Evolutionary conservation across 2,329 filamentous ascomycete genomes (phyloP).

Genomic region (Clonostachys byssicola): DNA sequence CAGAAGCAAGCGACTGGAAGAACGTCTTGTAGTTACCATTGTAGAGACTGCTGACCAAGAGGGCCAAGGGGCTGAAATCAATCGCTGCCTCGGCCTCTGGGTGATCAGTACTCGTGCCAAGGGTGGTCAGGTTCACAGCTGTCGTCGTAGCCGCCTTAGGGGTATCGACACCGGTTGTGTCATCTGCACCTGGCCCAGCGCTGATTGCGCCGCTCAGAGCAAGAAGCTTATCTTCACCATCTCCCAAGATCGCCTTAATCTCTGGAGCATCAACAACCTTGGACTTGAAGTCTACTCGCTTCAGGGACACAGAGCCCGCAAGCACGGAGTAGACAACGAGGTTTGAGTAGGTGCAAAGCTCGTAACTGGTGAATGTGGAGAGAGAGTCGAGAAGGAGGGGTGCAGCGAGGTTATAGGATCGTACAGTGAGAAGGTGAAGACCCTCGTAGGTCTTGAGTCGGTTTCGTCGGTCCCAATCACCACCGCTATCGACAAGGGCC

Average conservation of each 20-base stretch:
- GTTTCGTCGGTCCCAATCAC: slow-evolving; percentile 98
- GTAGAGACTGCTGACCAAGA: slow-evolving; percentile 88
- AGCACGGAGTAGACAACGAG: slow-evolving; percentile 95
- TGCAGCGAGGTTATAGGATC: slow-evolving; percentile 84
- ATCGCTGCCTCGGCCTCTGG: slow-evolving; percentile 76
- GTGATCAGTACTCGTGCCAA: slow-evolving; percentile 68
- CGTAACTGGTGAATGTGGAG: slow-evolving; percentile 97
- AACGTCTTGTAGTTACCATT: slow-evolving; percentile 91
- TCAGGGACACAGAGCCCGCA: slow-evolving; percentile 88
- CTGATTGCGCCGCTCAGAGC: slow-evolving; percentile 78
- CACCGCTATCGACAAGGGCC: slow-evolving; percentile 86
- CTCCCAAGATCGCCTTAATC: slow-evolving; percentile 93
- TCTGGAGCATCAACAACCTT: slow-evolving; percentile 98
- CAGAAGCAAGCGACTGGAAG: slow-evolving; percentile 82
- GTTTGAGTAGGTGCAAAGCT: slow-evolving; percentile 93
- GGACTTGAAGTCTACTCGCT: slow-evolving; percentile 97
- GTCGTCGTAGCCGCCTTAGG: slow-evolving; percentile 46
- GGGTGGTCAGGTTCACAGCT: slow-evolving; percentile 82
- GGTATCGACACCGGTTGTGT: slow-evolving; percentile 62
- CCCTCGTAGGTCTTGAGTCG: slow-evolving; percentile 98
- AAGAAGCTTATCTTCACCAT: slow-evolving; percentile 81
- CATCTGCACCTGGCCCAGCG: slow-evolving; percentile 76
- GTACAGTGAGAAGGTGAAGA: slow-evolving; percentile 85
- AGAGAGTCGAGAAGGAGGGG: slow-evolving; percentile 94
- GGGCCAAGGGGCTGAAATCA: slow-evolving; percentile 84